Evolutionary conservation across 2,329 filamentous ascomycete genomes (phyloP).

Genomic region (Plenodomus lindquistii): DNA sequence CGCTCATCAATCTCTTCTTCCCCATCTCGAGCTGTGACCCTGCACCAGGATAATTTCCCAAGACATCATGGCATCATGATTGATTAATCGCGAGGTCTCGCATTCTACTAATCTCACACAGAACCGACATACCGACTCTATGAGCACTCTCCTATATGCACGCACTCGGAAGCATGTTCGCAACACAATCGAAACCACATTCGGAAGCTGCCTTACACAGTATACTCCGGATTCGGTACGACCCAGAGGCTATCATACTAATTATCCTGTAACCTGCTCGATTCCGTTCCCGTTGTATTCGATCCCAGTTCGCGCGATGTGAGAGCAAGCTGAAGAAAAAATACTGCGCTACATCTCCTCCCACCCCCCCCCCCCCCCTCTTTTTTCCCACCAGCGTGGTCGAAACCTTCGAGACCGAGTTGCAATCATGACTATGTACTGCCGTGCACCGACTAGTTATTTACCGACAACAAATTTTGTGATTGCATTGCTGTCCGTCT

Average conservation of each 20-base stretch:
- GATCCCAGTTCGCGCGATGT: background rate
- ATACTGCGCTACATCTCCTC: background rate
- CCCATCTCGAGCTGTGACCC: background rate
- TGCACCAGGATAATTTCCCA: too few species aligned
- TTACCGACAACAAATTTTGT: background rate
- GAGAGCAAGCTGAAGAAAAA: background rate
- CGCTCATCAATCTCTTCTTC: background rate
- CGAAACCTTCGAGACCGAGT: background rate
- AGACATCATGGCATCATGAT: background rate
- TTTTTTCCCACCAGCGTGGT: background rate
- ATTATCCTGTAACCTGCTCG: background rate
- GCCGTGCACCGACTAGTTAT: constrained; percentile 1
- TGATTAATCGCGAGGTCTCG: background rate
- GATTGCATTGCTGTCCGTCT: constrained; percentile 1
- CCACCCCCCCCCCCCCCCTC: too few species aligned
- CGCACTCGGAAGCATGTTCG: too few species aligned
- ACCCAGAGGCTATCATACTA: background rate
- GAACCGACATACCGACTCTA: too few species aligned
- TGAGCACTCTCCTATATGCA: too few species aligned
- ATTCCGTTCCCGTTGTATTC: background rate
- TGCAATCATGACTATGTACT: background rate
- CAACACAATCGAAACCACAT: too few species aligned
- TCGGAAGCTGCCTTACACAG: too few species aligned
- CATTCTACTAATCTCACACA: background rate
- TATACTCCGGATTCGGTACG: too few species aligned